Percentiles rank a stretch among this genome's conserved stretches.
These are phyloP conservation scores for Zymoseptoria crescenta DNA, from an alignment of 2,329 filamentous ascomycete genomes.

Conservation along the genomic window DNA sequence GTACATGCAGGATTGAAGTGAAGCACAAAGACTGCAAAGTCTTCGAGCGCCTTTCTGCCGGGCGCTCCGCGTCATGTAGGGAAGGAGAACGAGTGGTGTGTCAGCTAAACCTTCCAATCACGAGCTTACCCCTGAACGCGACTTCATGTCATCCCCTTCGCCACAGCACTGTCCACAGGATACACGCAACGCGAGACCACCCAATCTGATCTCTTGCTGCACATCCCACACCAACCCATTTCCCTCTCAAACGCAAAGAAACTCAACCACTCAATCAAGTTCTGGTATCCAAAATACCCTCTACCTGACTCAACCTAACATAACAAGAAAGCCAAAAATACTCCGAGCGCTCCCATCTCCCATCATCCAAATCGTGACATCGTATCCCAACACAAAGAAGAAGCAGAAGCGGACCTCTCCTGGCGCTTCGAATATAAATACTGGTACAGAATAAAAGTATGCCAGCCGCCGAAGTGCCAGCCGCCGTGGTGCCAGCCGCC, in stretches of 20 bases:
- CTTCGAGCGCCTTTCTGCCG: no score
- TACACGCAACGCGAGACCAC: no score
- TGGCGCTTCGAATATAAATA: neutral
- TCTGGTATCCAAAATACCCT: neutral
- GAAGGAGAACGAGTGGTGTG: no score
- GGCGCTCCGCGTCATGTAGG: no score
- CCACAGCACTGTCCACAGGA: no score
- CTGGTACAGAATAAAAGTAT: neutral
- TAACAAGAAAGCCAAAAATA: neutral
- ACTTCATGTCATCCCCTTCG: no score
- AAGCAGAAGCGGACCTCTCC: neutral
- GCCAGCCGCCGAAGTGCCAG: no score
- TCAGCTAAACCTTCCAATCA: no score
- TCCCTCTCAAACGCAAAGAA: no score
- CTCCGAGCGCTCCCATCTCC: neutral
- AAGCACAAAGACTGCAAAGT: no score
- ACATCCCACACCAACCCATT: neutral
- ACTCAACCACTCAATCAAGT: neutral
- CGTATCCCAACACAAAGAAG: neutral
- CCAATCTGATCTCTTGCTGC: neutral
- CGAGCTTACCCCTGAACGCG: no score
- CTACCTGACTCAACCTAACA: neutral
- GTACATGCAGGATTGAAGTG: no score
- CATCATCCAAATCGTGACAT: neutral
- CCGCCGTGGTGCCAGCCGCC: neutral